Base-by-base conservation (phyloP, 768 basidiomycete species). In the Hericium coralloides region DNA sequence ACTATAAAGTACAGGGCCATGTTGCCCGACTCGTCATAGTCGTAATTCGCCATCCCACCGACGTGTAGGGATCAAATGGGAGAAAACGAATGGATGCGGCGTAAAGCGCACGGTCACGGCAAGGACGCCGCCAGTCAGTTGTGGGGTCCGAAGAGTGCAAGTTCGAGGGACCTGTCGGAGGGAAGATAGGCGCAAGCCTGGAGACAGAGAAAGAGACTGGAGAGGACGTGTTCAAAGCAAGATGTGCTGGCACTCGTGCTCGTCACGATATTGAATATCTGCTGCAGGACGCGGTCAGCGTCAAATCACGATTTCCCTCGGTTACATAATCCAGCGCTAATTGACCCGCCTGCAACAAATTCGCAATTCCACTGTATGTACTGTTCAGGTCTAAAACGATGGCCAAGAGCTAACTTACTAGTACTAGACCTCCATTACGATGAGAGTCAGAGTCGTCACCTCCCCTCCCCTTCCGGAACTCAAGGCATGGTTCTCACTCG, bases 1-100 rank as follows among this genome's bases (percentile, higher is more conserved):
- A 98, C 82, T 59, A 93, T 72, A 72, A 98, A 98, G 74, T 94
- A 98, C 38, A 84, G 79, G 65, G 89, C 89, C 87, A 92, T 87
- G 61, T 82, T 83, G 61, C 91, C 90, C 49, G 80, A 79, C 75
- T 92, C 89, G 70, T 92, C 90, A 69, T 92, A 92, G 72, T 84
- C 78, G 73, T 92, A 91, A 62, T 85, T 81, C 63, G 86, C 87
- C 89, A 90, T 87, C 49, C 63, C 60, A 63, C 66, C 26, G 22
- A 38, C n/a, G n/a, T 8, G 31, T 31, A 31, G 31, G 7, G 5
- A 31, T 31, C 31, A 31, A 26, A 50, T 23, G 55, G 31, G 41
- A 23, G 20, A 22, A 45, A 37, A 23, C 41, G 50, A 57, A 38
- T 31, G 31, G 31, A 8, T 31, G 31, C 31, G 31, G 31, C 31